Percentiles rank a stretch among this genome's conserved stretches.
phyloP scores from a whole-genome alignment of 176 grass and related monocot genomes.

The Pontederia crassipes region DNA sequence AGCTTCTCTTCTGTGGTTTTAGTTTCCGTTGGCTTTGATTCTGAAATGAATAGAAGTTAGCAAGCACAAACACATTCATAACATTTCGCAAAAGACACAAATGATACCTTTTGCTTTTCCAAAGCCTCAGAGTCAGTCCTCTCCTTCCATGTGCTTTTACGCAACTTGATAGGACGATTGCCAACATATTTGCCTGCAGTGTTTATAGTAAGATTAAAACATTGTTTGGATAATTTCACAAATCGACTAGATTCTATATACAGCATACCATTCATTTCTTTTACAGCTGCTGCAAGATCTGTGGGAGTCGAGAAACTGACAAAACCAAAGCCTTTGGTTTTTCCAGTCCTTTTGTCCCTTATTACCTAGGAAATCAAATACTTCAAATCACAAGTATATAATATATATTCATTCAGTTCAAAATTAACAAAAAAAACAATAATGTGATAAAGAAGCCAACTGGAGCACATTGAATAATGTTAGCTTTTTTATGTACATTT shows the following conservation, averaged over 20 bases:
- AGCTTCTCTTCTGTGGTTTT: slow-evolving; percentile 69
- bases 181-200: slow-evolving; percentile 88
- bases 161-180: slow-evolving; percentile 94
- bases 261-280: slow-evolving; percentile 96
- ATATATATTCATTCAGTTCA: background rate
- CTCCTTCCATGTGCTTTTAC: slow-evolving; percentile 98
- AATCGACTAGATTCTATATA: background rate
- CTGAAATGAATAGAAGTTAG: slow-evolving; percentile 26
- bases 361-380: slow-evolving; percentile 57
- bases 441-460: background rate
- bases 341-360: slow-evolving; percentile 90
- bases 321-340: slow-evolving; percentile 99
- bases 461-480: background rate
- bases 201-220: slow-evolving; percentile 9
- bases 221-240: slow-evolving; percentile 6
- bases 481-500: too few relatives aligned
- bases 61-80: slow-evolving; percentile 1
- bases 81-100: slow-evolving; percentile 2
- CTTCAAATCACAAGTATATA: background rate
- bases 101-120: slow-evolving; percentile 67
- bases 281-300: slow-evolving; percentile 85
- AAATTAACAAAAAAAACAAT: background rate
- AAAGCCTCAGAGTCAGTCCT: slow-evolving; percentile 87
- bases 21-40: slow-evolving; percentile 87
- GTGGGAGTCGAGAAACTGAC: slow-evolving; percentile 93